phyloP scores from a whole-genome alignment of 1,139 yeast genomes.

The Candida sanyaensis region DNA sequence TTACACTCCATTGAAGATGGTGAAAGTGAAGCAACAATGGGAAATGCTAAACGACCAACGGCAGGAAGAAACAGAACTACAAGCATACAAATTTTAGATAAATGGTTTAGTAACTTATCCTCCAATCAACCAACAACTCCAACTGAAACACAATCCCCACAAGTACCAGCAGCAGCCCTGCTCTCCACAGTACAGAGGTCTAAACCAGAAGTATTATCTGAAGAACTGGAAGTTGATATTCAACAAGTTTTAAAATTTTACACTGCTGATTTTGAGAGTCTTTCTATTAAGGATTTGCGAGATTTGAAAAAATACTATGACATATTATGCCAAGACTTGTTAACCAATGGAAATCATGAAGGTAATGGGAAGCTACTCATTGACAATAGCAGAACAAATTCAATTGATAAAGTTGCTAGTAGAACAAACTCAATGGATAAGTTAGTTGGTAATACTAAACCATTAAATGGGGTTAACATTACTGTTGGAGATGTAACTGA shows the following conservation, averaged over 20 bases:
- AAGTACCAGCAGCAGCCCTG: conserved; percentile 1
- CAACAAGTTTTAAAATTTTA: conserved; percentile 35
- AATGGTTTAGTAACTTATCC: conserved; percentile 41
- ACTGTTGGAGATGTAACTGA: conserved; percentile 7
- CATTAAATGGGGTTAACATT: too few species aligned
- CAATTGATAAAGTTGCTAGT: conserved; percentile 10
- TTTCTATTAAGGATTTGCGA: conserved; percentile 39
- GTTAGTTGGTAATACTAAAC: conserved; percentile 2
- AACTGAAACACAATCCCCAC: not conserved
- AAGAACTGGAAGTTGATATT: conserved; percentile 12
- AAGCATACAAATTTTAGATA: conserved; percentile 47
- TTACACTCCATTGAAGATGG: conserved; percentile 35
- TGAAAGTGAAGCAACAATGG: conserved; percentile 14
- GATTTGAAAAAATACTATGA: conserved; percentile 38
- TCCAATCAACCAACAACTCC: conserved; percentile 7
- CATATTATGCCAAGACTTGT: conserved; percentile 29
- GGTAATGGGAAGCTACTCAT: conserved; percentile 9
- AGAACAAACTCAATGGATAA: conserved; percentile 11
- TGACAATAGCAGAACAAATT: conserved; percentile 8
- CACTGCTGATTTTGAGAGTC: conserved; percentile 35
- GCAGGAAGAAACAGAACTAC: conserved; percentile 36
- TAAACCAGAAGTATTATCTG: conserved; percentile 14
- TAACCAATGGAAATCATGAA: conserved; percentile 8
- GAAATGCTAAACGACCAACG: conserved; percentile 20
- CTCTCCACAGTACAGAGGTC: conserved; percentile 1